A percentile compares a stretch with the other conserved stretches of the same genome.
These are phyloP conservation scores for Tubosaeta brunneosetosa DNA, from an alignment of 768 basidiomycete genomes.

Conservation along the genomic window DNA sequence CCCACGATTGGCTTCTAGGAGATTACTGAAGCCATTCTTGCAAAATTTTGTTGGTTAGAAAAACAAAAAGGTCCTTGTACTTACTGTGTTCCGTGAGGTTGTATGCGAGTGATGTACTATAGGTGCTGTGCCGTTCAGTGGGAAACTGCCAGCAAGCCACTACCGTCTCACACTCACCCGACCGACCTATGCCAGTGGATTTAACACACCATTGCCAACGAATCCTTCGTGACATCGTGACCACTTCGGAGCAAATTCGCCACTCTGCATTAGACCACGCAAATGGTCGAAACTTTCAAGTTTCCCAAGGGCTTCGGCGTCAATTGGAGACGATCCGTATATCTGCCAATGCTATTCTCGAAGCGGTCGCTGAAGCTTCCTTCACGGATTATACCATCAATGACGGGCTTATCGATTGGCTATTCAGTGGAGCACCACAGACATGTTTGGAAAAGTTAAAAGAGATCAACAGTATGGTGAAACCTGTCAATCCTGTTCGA, in stretches of 20 bases:
- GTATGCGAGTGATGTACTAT: too few relatives aligned
- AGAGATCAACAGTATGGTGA: neutral
- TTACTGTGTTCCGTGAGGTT: too few relatives aligned
- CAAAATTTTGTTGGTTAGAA: too few relatives aligned
- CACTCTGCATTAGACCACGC: neutral
- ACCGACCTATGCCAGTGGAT: neutral
- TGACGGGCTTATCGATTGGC: neutral
- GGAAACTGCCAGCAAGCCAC: too few relatives aligned
- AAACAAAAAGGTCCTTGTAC: too few relatives aligned
- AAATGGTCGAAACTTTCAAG: neutral
- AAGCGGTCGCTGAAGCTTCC: neutral
- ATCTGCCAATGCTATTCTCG: neutral
- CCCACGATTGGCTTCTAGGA: too few relatives aligned
- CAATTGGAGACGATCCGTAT: too few relatives aligned
- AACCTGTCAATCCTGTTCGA: neutral
- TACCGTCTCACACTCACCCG: too few relatives aligned
- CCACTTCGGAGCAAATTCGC: neutral
- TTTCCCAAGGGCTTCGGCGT: neutral
- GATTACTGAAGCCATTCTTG: too few relatives aligned
- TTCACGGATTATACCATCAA: neutral
- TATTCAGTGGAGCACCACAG: neutral
- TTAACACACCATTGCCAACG: neutral
- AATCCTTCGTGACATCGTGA: neutral
- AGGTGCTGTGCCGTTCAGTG: too few relatives aligned
- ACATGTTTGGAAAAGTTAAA: neutral